Percentiles rank a stretch among this genome's conserved stretches.
Conservation (phyloP, 306 rosid genomes). For the Cucumis cinereus region DNA sequence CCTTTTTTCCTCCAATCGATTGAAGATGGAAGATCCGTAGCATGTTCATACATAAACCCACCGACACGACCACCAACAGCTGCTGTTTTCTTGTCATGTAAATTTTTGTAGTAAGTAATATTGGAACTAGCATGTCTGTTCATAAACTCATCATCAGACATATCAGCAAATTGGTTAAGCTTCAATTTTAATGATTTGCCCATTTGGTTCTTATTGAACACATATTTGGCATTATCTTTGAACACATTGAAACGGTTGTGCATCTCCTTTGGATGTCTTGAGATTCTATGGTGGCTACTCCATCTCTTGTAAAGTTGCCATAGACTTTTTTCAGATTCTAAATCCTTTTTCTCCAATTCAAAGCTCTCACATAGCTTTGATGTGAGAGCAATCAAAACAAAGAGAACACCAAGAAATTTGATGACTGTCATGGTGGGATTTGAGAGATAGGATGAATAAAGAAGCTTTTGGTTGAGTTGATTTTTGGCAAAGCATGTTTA, state of each 20-base stretch:
- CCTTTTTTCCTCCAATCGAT: conserved; percentile 40
- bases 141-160: conserved; percentile 27
- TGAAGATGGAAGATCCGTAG: conserved; percentile 18
- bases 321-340: conserved; percentile 20
- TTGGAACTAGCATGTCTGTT: conserved; percentile 14
- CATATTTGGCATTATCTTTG: conserved; percentile 5
- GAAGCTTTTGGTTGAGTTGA: too few species aligned
- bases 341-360: conserved; percentile 20
- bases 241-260: conserved; percentile 15
- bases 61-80: too few species aligned
- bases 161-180: conserved; percentile 32
- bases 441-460: too few species aligned
- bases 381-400: conserved; percentile 11
- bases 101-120: conserved; percentile 14
- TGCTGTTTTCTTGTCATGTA: neutral
- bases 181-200: conserved; percentile 29
- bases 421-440: too few species aligned
- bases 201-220: conserved; percentile 31
- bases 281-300: conserved; percentile 26
- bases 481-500: too few species aligned
- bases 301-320: conserved; percentile 31
- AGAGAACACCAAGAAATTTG: too few species aligned
- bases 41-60: too few species aligned
- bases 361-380: conserved; percentile 17
- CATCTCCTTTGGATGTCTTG: conserved; percentile 19